Percentiles rank a stretch among this genome's conserved stretches.
Evolutionary conservation across 2,329 filamentous ascomycete species (phyloP).

Genomic region (Ascochyta koolunga): DNA sequence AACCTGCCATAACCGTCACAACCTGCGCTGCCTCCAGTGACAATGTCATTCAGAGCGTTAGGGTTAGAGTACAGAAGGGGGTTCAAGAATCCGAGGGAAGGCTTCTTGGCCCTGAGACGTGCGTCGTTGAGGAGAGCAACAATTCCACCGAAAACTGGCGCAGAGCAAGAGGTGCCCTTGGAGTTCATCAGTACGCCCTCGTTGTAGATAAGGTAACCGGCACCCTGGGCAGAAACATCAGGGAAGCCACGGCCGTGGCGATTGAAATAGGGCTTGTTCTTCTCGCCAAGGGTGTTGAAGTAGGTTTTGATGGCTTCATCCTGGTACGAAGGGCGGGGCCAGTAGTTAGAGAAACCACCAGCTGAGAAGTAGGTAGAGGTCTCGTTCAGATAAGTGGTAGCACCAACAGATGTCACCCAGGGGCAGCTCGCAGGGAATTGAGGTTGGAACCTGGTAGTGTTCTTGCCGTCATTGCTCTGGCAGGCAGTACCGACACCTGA

Average conservation of each 20-base stretch:
- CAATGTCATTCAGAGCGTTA: conserved; percentile 56
- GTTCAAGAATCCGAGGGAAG: conserved; percentile 64
- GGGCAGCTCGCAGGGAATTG: conserved; percentile 71
- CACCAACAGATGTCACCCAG: conserved; percentile 71
- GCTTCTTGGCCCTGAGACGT: conserved; percentile 56
- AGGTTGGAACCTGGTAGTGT: conserved; percentile 62
- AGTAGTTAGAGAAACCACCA: conserved; percentile 57
- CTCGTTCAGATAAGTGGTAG: conserved; percentile 56
- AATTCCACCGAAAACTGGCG: conserved; percentile 64
- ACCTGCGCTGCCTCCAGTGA: conserved; percentile 43
- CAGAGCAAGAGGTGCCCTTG: conserved; percentile 56
- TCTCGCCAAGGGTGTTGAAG: conserved; percentile 49
- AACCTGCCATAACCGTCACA: conserved; percentile 43
- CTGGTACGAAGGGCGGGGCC: conserved; percentile 59
- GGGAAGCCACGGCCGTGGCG: conserved; percentile 64
- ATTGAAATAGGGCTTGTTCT: conserved; percentile 58
- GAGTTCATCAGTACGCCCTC: conserved; percentile 47
- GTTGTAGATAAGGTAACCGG: conserved; percentile 43
- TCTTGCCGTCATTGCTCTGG: conserved; percentile 62
- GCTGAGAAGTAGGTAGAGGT: conserved; percentile 56
- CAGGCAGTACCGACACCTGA: conserved; percentile 61
- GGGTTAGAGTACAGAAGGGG: conserved; percentile 61
- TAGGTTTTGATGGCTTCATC: conserved; percentile 53
- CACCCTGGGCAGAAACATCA: conserved; percentile 67
- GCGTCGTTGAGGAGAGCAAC: conserved; percentile 68